Conservation (phyloP, 768 basidiomycete species). For the Tricholoma furcatifolium region DNA sequence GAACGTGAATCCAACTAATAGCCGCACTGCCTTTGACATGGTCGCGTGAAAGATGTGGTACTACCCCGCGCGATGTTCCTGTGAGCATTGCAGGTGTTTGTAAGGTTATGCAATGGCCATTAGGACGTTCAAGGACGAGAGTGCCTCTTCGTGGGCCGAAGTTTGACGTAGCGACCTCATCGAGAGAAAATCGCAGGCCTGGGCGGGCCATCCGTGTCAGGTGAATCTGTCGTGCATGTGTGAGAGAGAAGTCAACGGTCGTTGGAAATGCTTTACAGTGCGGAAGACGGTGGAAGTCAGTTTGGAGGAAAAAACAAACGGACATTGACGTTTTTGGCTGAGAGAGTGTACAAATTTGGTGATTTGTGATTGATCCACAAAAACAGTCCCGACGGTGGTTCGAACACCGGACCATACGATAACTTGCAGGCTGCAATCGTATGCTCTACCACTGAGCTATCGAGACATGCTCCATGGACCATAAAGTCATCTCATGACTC, state of each 20-base stretch:
- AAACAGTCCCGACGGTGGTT: conserved; percentile 15
- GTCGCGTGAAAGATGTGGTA: conserved; percentile 74
- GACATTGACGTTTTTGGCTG: too few relatives aligned
- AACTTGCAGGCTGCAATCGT: conserved; percentile 7
- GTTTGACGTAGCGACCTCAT: background rate
- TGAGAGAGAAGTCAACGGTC: background rate
- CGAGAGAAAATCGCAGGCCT: conserved; percentile 4
- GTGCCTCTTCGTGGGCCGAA: conserved; percentile 38
- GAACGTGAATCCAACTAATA: conserved; percentile 64
- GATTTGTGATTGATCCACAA: background rate
- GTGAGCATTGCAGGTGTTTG: conserved; percentile 63
- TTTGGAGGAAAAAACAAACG: background rate
- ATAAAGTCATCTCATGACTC: too few relatives aligned
- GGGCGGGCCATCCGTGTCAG: conserved; percentile 1
- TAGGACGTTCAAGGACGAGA: conserved; percentile 19
- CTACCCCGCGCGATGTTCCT: conserved; percentile 67
- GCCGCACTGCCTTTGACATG: conserved; percentile 44
- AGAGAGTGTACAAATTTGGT: too few relatives aligned
- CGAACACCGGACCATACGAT: conserved; percentile 17
- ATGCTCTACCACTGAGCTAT: conserved; percentile 18
- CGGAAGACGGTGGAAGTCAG: background rate
- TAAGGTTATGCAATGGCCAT: conserved; percentile 33
- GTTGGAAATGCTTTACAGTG: background rate
- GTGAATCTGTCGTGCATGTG: background rate
- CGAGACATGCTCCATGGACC: conserved; percentile 7